Evolutionary conservation across 2,329 filamentous ascomycete species (phyloP), one percentile per base, ranked within the genome.

Genomic region (Nemania sp.): DNA sequence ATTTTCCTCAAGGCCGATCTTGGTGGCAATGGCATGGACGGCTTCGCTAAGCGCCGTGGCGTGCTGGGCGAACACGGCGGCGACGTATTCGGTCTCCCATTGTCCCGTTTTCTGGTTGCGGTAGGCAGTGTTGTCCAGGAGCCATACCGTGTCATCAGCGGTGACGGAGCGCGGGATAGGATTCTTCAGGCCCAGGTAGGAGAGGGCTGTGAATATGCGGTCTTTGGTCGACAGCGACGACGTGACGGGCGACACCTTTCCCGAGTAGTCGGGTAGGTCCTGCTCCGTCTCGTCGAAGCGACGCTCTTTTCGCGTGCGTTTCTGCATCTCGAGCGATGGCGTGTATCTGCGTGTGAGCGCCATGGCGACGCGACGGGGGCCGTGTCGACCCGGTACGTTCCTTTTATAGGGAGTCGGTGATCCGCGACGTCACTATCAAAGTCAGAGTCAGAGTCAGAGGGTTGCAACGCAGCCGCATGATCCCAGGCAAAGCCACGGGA

Each of bases 51-150:
- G 72, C 56, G 84, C 80, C 56, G 81, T 80, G 34, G 88, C 83
- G 62, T 89, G 77, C 65, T 85, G 84, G 59, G 88, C 83, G 64
- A 97, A 96, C 52, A 91, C 89, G 39, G 89, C 90, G 2, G 88
- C 84, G 0, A 96, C 85, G 57, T 92, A 91, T 68, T 97, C 90
- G 22, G 88, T 88, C 65, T 89, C 80, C 91, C 91, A 97, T 47
- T 68, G 70, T 48, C 73, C 74, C 2, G 72, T 70, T 53, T 70
- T 64, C 15, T 73, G 66, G 40, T 75, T 72, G 56, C 83, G 82
- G 69, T 88, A 93, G 4, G 91, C 92, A 2, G 89, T 93, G 66
- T 94, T 96, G 75, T 97, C 91, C 42, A 97, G 77, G 6, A 97
- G 76, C 93, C 93, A 97, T 34, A 97, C 85, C 12, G 82, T 84